Evolutionary conservation across 768 basidiomycete genomes (phyloP).

Genomic region (Xerocomellus dryophilus): DNA sequence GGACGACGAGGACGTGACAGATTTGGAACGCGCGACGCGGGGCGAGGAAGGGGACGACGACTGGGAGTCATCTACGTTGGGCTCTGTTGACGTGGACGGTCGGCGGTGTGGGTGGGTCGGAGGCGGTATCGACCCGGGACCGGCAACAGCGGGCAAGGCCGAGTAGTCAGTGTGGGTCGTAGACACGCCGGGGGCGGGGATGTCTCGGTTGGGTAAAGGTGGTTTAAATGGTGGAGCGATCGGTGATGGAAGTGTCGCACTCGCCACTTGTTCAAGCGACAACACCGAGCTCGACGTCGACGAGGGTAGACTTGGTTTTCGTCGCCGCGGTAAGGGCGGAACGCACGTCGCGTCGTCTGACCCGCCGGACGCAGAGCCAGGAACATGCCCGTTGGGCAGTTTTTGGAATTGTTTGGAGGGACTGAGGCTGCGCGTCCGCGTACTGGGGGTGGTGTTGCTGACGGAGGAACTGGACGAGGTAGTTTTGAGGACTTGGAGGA

Average conservation of each 20-base stretch:
- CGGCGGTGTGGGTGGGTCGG: constrained; percentile 60
- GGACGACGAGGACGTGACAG: constrained; percentile 42
- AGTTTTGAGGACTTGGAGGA: constrained; percentile 70
- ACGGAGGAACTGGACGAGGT: constrained; percentile 37
- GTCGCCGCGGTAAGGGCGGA: constrained; percentile 38
- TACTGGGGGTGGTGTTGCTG: not conserved
- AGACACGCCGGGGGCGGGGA: constrained; percentile 3
- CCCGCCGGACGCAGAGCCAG: constrained; percentile 3
- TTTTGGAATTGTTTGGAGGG: constrained; percentile 24
- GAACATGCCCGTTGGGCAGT: not conserved
- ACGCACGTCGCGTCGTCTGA: constrained; percentile 23
- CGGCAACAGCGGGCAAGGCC: not conserved
- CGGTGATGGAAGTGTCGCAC: constrained; percentile 30
- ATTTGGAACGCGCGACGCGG: constrained; percentile 52
- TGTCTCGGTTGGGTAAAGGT: constrained; percentile 21
- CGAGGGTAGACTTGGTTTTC: constrained; percentile 33
- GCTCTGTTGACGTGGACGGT: constrained; percentile 21
- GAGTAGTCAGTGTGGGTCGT: constrained; percentile 5
- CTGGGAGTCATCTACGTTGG: constrained; percentile 23
- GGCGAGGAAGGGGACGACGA: constrained; percentile 29
- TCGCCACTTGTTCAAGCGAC: constrained; percentile 44
- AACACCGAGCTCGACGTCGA: constrained; percentile 33
- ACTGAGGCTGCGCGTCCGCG: constrained; percentile 31
- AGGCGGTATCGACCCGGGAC: constrained; percentile 37
- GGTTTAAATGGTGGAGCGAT: constrained; percentile 18